Conservation (phyloP, 306 rosid genomes). For the Cucurbita pepo region DNA sequence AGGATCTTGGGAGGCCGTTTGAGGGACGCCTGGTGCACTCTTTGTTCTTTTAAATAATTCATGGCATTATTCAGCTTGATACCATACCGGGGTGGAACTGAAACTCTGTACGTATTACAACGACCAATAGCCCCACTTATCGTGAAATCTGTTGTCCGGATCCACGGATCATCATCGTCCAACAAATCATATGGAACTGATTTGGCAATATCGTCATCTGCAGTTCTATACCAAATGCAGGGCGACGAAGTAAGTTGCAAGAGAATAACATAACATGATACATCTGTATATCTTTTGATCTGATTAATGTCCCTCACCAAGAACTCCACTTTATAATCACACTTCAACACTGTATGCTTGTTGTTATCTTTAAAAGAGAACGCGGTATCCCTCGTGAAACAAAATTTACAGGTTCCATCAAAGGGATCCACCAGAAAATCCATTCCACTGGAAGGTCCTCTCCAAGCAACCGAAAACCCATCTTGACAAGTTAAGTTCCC, state of each 20-base stretch:
- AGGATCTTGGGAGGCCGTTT: conserved; percentile 20
- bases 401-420: conserved; percentile 51
- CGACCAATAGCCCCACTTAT: conserved; percentile 74
- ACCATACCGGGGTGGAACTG: conserved; percentile 64
- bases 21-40: conserved; percentile 26
- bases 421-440: conserved; percentile 73
- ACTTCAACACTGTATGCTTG: conserved; percentile 35
- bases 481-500: conserved; percentile 41
- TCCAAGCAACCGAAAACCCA: conserved; percentile 51
- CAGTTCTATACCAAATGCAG: conserved; percentile 60
- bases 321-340: conserved; percentile 70
- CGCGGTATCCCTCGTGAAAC: conserved; percentile 48
- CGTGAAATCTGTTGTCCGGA: conserved; percentile 81
- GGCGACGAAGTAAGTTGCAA: conserved; percentile 61
- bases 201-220: conserved; percentile 60
- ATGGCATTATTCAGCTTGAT: conserved; percentile 41
- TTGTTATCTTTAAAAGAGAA: conserved; percentile 31
- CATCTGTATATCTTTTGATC: conserved; percentile 30
- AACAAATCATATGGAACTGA: conserved; percentile 42
- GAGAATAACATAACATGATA: conserved; percentile 29
- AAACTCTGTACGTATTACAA: conserved; percentile 47
- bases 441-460: conserved; percentile 42
- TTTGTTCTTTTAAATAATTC: conserved; percentile 27
- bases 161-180: conserved; percentile 95
- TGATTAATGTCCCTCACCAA: conserved; percentile 51